Percentiles rank a stretch among this genome's conserved stretches.
Conservation (phyloP, 768 basidiomycete genomes). For the Lactifluus hygrophoroides region DNA sequence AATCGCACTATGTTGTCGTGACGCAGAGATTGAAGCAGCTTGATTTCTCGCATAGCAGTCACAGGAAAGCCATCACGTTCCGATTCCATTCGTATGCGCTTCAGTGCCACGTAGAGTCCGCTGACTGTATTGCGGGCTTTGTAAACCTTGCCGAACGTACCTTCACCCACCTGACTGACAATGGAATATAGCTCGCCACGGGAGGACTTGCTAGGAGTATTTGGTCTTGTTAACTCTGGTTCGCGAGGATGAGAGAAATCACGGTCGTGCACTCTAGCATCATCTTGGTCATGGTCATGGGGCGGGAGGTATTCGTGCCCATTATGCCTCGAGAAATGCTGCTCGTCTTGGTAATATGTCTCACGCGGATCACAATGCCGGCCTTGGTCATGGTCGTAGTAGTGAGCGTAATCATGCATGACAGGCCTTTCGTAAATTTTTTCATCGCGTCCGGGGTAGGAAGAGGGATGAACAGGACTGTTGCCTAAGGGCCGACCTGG, state of each 20-base stretch:
- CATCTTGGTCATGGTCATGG: conserved; percentile 10
- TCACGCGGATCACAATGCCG: conserved; percentile 9
- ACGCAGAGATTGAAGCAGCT: conserved; percentile 82
- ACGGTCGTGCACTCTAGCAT: background rate
- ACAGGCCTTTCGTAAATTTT: background rate
- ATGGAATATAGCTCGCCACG: conserved; percentile 69
- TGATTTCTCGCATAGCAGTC: conserved; percentile 98
- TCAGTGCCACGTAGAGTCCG: conserved; percentile 78
- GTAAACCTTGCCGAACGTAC: conserved; percentile 97
- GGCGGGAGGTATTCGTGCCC: conserved; percentile 14
- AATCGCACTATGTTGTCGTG: conserved; percentile 87
- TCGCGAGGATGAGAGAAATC: conserved; percentile 10
- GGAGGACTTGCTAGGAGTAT: conserved; percentile 12
- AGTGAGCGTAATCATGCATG: conserved; percentile 6
- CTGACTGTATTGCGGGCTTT: conserved; percentile 82
- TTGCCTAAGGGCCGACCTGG: conserved; percentile 7
- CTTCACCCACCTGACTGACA: conserved; percentile 92
- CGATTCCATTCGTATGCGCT: conserved; percentile 95
- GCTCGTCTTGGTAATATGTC: conserved; percentile 10
- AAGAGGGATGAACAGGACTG: conserved; percentile 8
- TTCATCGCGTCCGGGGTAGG: conserved; percentile 3
- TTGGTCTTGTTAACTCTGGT: conserved; percentile 12
- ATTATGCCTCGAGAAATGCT: conserved; percentile 12
- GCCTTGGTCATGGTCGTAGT: conserved; percentile 15
- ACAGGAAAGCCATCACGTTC: conserved; percentile 98